Conservation (phyloP, 169 alveolate genomes). For the Hepatocystis sp. region DNA sequence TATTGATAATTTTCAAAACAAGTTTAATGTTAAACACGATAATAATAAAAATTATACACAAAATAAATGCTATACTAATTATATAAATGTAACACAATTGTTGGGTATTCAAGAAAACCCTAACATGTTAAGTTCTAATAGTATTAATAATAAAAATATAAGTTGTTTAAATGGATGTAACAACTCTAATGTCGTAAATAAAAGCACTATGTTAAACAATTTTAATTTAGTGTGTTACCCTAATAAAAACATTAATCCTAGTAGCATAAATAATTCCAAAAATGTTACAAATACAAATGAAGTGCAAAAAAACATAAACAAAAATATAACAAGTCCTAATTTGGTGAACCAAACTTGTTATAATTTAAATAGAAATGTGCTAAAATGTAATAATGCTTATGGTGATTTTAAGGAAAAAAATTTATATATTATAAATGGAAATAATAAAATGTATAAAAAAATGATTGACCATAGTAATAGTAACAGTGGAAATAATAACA, state of each 20-base stretch:
- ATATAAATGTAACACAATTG: too few relatives aligned
- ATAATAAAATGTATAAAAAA: too few relatives aligned
- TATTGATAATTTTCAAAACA: too few relatives aligned
- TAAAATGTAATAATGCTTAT: neutral
- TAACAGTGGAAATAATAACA: too few relatives aligned
- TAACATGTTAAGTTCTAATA: too few relatives aligned
- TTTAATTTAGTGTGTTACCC: neutral
- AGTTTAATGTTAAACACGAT: too few relatives aligned
- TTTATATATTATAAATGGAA: too few relatives aligned
- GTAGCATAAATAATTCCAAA: neutral
- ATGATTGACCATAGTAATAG: too few relatives aligned
- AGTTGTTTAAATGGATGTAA: neutral
- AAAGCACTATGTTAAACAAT: constrained; percentile 4
- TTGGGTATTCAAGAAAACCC: too few relatives aligned
- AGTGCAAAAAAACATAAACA: neutral
- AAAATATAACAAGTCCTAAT: neutral
- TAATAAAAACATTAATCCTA: neutral
- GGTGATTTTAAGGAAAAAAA: neutral
- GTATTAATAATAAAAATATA: too few relatives aligned
- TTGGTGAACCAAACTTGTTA: neutral
- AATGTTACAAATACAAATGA: neutral
- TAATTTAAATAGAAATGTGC: neutral
- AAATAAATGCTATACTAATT: too few relatives aligned
- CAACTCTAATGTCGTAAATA: neutral
- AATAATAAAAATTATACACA: too few relatives aligned